Evolutionary conservation across 805 yeast species (phyloP).

Genomic region (Lipomyces oligophaga): DNA sequence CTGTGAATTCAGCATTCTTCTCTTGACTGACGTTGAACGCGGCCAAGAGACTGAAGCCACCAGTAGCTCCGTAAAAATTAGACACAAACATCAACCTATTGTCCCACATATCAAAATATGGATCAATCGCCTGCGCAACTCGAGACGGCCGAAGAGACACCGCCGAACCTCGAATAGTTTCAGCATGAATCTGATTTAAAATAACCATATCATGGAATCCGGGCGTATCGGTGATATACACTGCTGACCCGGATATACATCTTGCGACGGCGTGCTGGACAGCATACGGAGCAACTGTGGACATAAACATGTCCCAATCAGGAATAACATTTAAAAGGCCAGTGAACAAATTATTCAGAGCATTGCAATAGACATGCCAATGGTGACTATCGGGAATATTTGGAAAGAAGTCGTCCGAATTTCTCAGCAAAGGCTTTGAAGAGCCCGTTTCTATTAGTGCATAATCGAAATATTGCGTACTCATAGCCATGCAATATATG

Average conservation of each 20-base stretch:
- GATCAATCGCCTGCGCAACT: slow-evolving; percentile 23
- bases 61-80: slow-evolving; percentile 25
- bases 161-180: slow-evolving; percentile 20
- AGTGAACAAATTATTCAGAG: slow-evolving; percentile 31
- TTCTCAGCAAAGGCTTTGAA: slow-evolving; percentile 32
- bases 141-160: slow-evolving; percentile 22
- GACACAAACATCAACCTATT: slow-evolving; percentile 14
- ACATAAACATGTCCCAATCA: slow-evolving; percentile 37
- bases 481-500: slow-evolving; percentile 36
- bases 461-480: slow-evolving; percentile 29
- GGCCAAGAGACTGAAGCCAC: slow-evolving; percentile 25
- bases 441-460: slow-evolving; percentile 13
- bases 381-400: slow-evolving; percentile 31
- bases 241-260: slow-evolving; percentile 36
- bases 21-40: slow-evolving; percentile 22
- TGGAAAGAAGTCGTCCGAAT: slow-evolving; percentile 37
- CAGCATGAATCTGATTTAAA: slow-evolving; percentile 19
- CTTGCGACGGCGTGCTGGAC: slow-evolving; percentile 34
- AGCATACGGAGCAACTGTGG: slow-evolving; percentile 27
- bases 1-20: slow-evolving; percentile 6
- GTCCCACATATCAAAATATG: slow-evolving; percentile 19
- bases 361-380: slow-evolving; percentile 36
- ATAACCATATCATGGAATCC: slow-evolving; percentile 28
- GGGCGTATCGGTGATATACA: slow-evolving; percentile 34
- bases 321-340: slow-evolving; percentile 29